Base-by-base conservation (phyloP, 192 early-diverging fungal genomes). In the Coemansia sp. region DNA sequence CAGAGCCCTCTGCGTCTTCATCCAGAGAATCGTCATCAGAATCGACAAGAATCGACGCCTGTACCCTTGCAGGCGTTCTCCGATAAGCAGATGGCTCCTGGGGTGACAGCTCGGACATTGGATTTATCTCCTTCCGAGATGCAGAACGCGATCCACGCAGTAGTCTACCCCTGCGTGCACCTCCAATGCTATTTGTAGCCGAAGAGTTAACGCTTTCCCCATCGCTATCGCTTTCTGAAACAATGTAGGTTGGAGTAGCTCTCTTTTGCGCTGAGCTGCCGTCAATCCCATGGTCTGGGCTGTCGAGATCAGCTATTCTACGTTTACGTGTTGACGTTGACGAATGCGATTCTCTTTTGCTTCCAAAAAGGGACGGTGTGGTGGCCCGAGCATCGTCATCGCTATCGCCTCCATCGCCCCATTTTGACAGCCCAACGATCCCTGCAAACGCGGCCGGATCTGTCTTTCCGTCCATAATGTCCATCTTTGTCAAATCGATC, bases 101-200 rank as follows among this genome's bases (percentile, higher is more conserved):
- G 25, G 12, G 15, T 15, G 46, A n/a, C 26, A 23, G 40, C 40
- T 18, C 9, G n/a, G n/a, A n/a, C n/a, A n/a, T 42, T 21, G 25
- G 2, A 9, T 29, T 23, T 7, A 23, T 23, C 5, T 52, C 49
- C 49, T 52, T 23, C 26, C 48, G 49, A 5, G 70, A 58, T 15
- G 21, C 55, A 12, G 68, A 61, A 9, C 75, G 61, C 21, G 75
- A 59, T 3, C 77, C 77, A 12, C 77, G 71, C 68, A 66, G 64
- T 33, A 79, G 52, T 16, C 69, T 21, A 3, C 68, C 68, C 1
- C 58, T 33, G n/a, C 68, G 67, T 45, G 52, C 26, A 28, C 52
- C 52, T 2, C 2, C 15, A 10, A 21, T 26, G 18, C 55, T 16
- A 8, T n/a, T n/a, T 5, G 31, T 34, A 31, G 55, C 28, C 55